Evolutionary conservation across 495 filamentous ascomycete genomes (phyloP).

Genomic region (Jackrogersella multiformis): DNA sequence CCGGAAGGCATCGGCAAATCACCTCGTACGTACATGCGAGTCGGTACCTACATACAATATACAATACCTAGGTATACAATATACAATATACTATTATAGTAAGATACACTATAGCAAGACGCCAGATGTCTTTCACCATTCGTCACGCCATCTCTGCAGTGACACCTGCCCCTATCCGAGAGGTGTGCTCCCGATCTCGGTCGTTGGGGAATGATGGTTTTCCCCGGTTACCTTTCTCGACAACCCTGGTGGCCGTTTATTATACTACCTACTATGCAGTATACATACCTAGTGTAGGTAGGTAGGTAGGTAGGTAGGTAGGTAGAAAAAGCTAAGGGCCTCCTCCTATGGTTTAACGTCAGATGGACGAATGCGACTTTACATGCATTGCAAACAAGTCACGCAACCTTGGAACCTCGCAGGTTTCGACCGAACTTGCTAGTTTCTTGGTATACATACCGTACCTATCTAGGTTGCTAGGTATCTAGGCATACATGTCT

Average conservation of each 20-base stretch:
- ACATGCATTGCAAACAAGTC: constrained; percentile 19
- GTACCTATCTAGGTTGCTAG: too few species aligned
- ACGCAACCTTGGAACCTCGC: constrained; percentile 24
- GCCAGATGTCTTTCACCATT: too few species aligned
- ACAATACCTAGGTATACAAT: too few species aligned
- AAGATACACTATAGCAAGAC: too few species aligned
- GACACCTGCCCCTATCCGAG: constrained; percentile 10
- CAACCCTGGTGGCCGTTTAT: constrained; percentile 4
- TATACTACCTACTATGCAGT: background rate
- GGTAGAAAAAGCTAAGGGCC: background rate
- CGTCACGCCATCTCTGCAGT: constrained; percentile 25
- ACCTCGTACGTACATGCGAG: too few species aligned
- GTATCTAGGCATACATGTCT: too few species aligned
- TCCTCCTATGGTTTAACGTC: background rate
- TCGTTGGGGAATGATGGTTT: background rate
- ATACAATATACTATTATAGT: too few species aligned
- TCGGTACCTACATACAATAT: too few species aligned
- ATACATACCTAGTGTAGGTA: too few species aligned
- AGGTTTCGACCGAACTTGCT: background rate
- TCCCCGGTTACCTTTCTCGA: background rate
- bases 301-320: too few species aligned
- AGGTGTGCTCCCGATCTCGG: constrained; percentile 18
- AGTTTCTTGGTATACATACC: background rate
- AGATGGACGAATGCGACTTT: constrained; percentile 24
- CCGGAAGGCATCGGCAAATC: too few species aligned